phyloP scores from a whole-genome alignment of 2,329 filamentous ascomycete species.

The Alternaria ethzedia region DNA sequence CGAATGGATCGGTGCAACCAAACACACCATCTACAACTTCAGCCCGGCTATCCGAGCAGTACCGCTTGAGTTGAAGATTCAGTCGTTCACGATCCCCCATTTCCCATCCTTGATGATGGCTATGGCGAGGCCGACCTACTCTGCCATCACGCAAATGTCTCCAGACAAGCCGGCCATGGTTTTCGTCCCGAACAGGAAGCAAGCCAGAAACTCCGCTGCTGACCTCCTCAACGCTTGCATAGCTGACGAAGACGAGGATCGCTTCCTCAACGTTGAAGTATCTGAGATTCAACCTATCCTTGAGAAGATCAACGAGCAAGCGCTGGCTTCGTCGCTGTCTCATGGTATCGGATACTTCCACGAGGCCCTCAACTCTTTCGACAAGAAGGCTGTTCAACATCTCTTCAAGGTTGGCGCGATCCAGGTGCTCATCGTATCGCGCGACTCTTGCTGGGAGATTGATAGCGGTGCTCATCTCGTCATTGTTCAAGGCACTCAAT shows the following conservation, averaged over 20 bases:
- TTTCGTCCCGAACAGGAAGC: constrained; percentile 92
- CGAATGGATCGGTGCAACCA: constrained; percentile 97
- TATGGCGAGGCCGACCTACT: constrained; percentile 94
- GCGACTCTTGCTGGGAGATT: constrained; percentile 96
- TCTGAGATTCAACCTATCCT: constrained; percentile 84
- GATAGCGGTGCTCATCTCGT: constrained; percentile 88
- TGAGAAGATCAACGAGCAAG: constrained; percentile 81
- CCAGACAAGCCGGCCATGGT: constrained; percentile 87
- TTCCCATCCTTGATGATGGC: constrained; percentile 98
- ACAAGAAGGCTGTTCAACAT: constrained; percentile 93
- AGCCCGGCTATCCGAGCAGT: constrained; percentile 89
- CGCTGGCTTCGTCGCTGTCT: constrained; percentile 84
- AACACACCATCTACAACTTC: constrained; percentile 99
- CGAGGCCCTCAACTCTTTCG: constrained; percentile 84
- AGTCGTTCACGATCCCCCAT: constrained; percentile 94
- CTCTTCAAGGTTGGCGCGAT: constrained; percentile 89
- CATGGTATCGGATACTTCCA: constrained; percentile 98
- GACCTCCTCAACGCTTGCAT: constrained; percentile 88
- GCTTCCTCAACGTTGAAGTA: constrained; percentile 85
- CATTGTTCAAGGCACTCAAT: constrained; percentile 96
- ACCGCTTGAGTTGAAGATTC: constrained; percentile 90
- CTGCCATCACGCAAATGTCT: constrained; percentile 86
- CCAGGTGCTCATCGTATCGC: constrained; percentile 79
- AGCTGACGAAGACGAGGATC: constrained; percentile 88
- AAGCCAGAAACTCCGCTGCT: constrained; percentile 83